Evolutionary conservation across 768 basidiomycete species (phyloP), one percentile per base, ranked within the genome.

Genomic region (Hericium alpestre): DNA sequence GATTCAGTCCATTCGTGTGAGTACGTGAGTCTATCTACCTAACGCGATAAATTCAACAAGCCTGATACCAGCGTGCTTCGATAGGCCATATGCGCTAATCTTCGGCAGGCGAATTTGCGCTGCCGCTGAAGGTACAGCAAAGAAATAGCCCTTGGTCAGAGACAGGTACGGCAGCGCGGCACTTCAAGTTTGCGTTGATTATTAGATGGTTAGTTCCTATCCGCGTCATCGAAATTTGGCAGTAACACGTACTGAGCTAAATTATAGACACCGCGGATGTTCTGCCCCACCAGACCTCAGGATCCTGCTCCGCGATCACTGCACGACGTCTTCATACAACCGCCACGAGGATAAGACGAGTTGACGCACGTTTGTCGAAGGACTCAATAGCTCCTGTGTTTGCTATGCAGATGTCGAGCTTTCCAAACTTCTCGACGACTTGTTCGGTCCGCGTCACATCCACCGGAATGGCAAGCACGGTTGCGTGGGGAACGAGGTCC

Each of bases 371-470:
- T n/a, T 52, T 52, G 39, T 57, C 51, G 20, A 48, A 23, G 20
- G 51, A 6, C 16, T 39, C 10, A 2, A 20, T n/a, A 4, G 51
- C 38, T 15, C 67, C 69, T 4, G 70, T 67, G 53, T 66, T 70
- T n/a, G 62, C 63, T 13, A 71, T 37, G 18, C 65, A 57, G 27
- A 69, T 59, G 54, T 72, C 70, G 4, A 71, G 62, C 15, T 56
- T 53, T 6, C 66, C 70, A 47, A 68, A 72, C 0, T 53, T 60
- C 11, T 57, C 56, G 10, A 65, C 53, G 11, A 69, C 62, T 5
- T 58, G 52, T 22, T 61, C 56, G 8, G 53, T 53, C 41, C 64
- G 58, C 3, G 59, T 59, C 20, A 67, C 65, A 55, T 72, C 69
- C 11, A 64, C 62, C 11, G 57, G 49, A 22, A 67, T 48, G 13